phyloP scores from a whole-genome alignment of 192 early-diverging fungal species.

The Backusella tarrabulga region DNA sequence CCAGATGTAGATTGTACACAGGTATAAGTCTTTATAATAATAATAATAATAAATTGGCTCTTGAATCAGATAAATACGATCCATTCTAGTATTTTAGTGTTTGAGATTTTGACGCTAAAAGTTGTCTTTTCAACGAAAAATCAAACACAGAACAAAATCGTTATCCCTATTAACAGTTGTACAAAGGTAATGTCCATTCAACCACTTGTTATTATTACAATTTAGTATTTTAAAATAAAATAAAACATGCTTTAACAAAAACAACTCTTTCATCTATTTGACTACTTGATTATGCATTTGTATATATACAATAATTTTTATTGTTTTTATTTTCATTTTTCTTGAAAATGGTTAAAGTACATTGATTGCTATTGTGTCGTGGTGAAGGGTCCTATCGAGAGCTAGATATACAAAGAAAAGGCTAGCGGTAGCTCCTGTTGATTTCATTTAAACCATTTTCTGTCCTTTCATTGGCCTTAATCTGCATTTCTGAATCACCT shows the following conservation, averaged over 20 bases:
- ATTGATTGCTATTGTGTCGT: background rate
- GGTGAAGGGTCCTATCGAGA: background rate
- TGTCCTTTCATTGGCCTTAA: conserved; percentile 7
- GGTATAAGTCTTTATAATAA: too few species aligned
- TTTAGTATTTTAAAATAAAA: background rate
- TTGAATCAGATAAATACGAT: background rate
- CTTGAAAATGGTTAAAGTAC: background rate
- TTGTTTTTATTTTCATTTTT: background rate
- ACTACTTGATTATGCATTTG: background rate
- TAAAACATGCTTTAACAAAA: too few species aligned
- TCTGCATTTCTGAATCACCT: conserved; percentile 30
- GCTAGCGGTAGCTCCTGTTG: conserved; percentile 10
- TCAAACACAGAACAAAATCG: background rate
- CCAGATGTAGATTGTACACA: too few species aligned
- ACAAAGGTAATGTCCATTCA: too few species aligned
- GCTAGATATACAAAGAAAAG: background rate
- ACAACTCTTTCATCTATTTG: background rate
- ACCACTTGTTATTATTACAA: background rate
- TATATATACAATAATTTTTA: background rate
- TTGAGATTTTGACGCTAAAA: background rate
- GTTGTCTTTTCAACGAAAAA: background rate
- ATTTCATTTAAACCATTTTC: conserved; percentile 23
- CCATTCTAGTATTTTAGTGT: too few species aligned
- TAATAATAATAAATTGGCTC: too few species aligned
- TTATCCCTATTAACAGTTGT: background rate